A percentile compares a stretch with the other conserved stretches of the same genome.
These are phyloP conservation scores for Sindora glabra DNA, from an alignment of 306 rosid genomes.

Conservation along the genomic window DNA sequence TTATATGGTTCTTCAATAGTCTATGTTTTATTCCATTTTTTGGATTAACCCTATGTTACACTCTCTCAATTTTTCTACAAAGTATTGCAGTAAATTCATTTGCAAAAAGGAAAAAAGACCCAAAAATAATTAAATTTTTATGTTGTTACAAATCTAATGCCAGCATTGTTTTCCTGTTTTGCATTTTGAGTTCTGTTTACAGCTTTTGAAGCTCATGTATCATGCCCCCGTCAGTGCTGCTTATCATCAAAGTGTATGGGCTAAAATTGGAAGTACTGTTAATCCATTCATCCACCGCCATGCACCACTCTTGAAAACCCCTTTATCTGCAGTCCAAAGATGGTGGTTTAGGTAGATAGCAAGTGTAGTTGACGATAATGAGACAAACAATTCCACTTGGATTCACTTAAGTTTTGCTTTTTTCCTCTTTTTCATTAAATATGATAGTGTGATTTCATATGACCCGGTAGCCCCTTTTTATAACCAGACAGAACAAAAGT, in stretches of 20 bases:
- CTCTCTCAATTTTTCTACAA: not conserved
- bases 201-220: constrained; percentile 94
- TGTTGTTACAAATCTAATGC: not conserved
- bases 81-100: not conserved
- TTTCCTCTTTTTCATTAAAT: not conserved
- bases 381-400: not conserved
- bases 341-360: constrained; percentile 86
- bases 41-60: not conserved
- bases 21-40: too few species aligned
- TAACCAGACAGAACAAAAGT: constrained; percentile 5
- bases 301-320: constrained; percentile 62
- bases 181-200: constrained; percentile 5
- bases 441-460: constrained; percentile 13
- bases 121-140: not conserved
- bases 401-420: not conserved
- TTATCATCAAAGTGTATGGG: constrained; percentile 85
- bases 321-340: constrained; percentile 65
- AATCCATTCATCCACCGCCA: constrained; percentile 56
- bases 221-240: constrained; percentile 73
- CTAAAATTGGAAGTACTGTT: constrained; percentile 52
- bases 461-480: constrained; percentile 21
- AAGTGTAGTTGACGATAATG: not conserved
- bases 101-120: not conserved
- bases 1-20: too few species aligned
- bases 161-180: not conserved